Evolutionary conservation across 176 grass and related monocot genomes (phyloP), one percentile per base, ranked within the genome.

Genomic region (Cenchrus fungigraminus): DNA sequence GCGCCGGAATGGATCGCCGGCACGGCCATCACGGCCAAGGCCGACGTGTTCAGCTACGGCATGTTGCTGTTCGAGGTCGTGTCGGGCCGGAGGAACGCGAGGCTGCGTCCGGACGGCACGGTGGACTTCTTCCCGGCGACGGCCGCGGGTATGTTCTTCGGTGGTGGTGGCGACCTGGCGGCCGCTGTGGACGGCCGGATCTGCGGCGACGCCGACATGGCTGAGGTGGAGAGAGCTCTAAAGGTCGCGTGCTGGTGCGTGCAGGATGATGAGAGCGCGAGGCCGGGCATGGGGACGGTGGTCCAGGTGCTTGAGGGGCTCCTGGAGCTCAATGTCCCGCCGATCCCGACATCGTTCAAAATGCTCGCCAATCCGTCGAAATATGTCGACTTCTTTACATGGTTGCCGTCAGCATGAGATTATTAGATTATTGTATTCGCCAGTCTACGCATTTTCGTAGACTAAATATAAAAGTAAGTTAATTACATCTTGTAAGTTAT

Each of bases 41-140:
- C 85, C 1, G 89, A 91, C 81, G 89, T 91, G 31, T 91, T 87
- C 82, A 91, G 89, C 89, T 91, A 91, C 70, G 89, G 89, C 17
- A 91, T 91, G 89, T 67, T 84, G 85, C 85, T 91, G 1, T 84
- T 91, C 76, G 89, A 91, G 81, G 28, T 91, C 53, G n/a, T 91
- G 12, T 91, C 82, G 0, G 82, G 90, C 1, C 34, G 73, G 73
- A 73, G 90, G 58, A 91, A 91, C 78, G 65, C 85, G 14, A 64
- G 13, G 43, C 67, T 84, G 45, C n/a, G 67, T 15, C 15, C 37
- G 42, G 81, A 88, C 19, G 82, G 77, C 62, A 64, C 75, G 1
- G 72, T 62, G n/a, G 82, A 84, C 64, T 88, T 57, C 82, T 91
- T 91, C 85, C 89, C 85, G 20, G 15, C 77, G 8, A 74, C 47